These are phyloP conservation scores for Arctostaphylos glauca DNA, from an alignment of 148 eudicot species.

Conservation along the genomic window DNA sequence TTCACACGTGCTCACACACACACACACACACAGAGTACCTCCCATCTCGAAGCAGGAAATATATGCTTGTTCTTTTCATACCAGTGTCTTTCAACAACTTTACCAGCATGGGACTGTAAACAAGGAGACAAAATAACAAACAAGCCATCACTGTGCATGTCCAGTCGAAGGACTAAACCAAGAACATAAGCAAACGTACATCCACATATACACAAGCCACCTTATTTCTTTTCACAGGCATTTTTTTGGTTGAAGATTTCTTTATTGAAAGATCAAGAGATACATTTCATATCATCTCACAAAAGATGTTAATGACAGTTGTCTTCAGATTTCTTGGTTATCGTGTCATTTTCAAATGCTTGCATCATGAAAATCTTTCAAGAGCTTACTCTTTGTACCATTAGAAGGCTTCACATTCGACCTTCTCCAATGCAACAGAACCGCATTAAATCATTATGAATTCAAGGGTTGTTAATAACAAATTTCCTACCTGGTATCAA, in stretches of 20 bases:
- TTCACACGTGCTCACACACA: not conserved
- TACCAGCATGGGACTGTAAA: slow-evolving; percentile 96
- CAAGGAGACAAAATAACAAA: not conserved
- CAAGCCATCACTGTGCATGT: too few species aligned
- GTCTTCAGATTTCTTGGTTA: not conserved
- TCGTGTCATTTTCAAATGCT: too few species aligned
- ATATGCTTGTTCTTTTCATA: slow-evolving; percentile 98
- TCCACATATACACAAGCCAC: not conserved
- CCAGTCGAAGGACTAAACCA: not conserved
- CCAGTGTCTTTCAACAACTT: slow-evolving; percentile 99
- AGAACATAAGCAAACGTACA: too few species aligned
- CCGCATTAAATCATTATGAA: too few species aligned
- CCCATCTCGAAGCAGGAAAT: slow-evolving; percentile 99
- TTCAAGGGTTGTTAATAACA: too few species aligned
- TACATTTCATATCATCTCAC: too few species aligned
- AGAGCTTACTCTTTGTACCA: not conserved
- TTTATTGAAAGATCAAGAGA: not conserved
- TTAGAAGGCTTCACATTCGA: not conserved
- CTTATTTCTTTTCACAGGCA: too few species aligned
- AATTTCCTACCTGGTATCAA: not conserved
- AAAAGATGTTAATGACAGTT: not conserved
- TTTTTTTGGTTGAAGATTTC: not conserved
- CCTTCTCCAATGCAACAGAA: not conserved
- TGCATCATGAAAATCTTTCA: not conserved
- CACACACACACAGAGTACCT: slow-evolving; percentile 39